phyloP scores from a whole-genome alignment of 805 yeast species.

The Candida boidinii region DNA sequence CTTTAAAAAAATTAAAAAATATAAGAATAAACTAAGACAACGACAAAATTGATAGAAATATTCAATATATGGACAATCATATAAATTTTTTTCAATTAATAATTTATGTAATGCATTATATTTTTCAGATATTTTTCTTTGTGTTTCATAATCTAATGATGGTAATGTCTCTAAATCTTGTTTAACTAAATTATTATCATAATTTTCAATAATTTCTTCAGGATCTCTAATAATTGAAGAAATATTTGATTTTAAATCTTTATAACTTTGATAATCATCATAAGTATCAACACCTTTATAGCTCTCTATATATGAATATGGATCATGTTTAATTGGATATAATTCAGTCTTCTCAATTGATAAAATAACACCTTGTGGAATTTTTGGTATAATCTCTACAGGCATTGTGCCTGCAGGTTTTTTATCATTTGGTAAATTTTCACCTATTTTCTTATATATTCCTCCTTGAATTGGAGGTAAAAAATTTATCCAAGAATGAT shows the following conservation, averaged over 20 bases:
- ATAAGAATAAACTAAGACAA: slow-evolving; percentile 43
- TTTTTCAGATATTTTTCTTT: slow-evolving; percentile 41
- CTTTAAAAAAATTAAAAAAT: slow-evolving; percentile 41
- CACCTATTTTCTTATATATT: slow-evolving; percentile 23
- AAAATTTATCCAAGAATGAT: slow-evolving; percentile 61
- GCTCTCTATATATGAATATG: slow-evolving; percentile 43
- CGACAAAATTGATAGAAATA: slow-evolving; percentile 65
- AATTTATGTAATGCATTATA: slow-evolving; percentile 53
- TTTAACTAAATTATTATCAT: slow-evolving; percentile 46
- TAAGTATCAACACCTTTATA: slow-evolving; percentile 41
- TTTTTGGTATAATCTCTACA: slow-evolving; percentile 37
- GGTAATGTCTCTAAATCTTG: slow-evolving; percentile 56
- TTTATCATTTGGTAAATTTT: background rate
- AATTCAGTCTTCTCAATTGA: slow-evolving; percentile 24
- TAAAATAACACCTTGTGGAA: slow-evolving; percentile 40
- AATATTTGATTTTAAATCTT: slow-evolving; percentile 45
- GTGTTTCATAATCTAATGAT: slow-evolving; percentile 59
- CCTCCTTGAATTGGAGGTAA: slow-evolving; percentile 91
- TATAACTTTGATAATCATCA: slow-evolving; percentile 45
- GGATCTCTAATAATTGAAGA: slow-evolving; percentile 65
- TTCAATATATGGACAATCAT: slow-evolving; percentile 65
- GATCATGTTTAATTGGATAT: slow-evolving; percentile 23
- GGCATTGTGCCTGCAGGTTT: slow-evolving; percentile 32
- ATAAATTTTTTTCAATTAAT: slow-evolving; percentile 50
- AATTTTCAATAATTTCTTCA: slow-evolving; percentile 40